Conservation (phyloP, 805 yeast species). For the Yamadazyma laniorum region DNA sequence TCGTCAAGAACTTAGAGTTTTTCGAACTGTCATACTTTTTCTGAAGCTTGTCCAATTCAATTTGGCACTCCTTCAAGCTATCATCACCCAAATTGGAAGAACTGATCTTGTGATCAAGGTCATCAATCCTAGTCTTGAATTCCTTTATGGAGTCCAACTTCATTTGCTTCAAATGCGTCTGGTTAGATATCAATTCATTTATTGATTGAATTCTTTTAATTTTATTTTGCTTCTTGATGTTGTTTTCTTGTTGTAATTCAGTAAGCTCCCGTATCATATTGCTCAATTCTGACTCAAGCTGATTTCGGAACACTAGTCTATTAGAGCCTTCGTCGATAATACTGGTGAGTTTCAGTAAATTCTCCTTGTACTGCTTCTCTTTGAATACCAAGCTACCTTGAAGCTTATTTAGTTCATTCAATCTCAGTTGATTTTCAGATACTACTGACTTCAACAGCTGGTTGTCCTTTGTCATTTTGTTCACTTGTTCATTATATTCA, state of each 20-base stretch:
- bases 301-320: not conserved
- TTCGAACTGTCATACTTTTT: slow-evolving; percentile 24
- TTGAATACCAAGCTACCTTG: slow-evolving; percentile 58
- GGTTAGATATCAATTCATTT: slow-evolving; percentile 10
- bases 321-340: not conserved
- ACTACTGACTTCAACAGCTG: slow-evolving; percentile 12
- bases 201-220: slow-evolving; percentile 6
- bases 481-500: slow-evolving; percentile 34
- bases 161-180: slow-evolving; percentile 7
- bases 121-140: slow-evolving; percentile 7
- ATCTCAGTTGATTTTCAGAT: not conserved
- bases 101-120: slow-evolving; percentile 15
- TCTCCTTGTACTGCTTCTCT: slow-evolving; percentile 30
- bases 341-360: slow-evolving; percentile 10
- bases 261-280: not conserved
- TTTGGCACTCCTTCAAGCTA: slow-evolving; percentile 46
- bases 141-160: slow-evolving; percentile 6
- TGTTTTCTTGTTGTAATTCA: slow-evolving; percentile 7
- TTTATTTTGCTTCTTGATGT: slow-evolving; percentile 4
- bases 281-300: not conserved
- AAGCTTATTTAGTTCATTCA: slow-evolving; percentile 36
- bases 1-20: slow-evolving; percentile 6
- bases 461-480: slow-evolving; percentile 33
- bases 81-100: slow-evolving; percentile 38
- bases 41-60: slow-evolving; percentile 39